These are phyloP conservation scores for Trichoderma virens DNA, from an alignment of 495 filamentous ascomycete species.

Conservation along the genomic window DNA sequence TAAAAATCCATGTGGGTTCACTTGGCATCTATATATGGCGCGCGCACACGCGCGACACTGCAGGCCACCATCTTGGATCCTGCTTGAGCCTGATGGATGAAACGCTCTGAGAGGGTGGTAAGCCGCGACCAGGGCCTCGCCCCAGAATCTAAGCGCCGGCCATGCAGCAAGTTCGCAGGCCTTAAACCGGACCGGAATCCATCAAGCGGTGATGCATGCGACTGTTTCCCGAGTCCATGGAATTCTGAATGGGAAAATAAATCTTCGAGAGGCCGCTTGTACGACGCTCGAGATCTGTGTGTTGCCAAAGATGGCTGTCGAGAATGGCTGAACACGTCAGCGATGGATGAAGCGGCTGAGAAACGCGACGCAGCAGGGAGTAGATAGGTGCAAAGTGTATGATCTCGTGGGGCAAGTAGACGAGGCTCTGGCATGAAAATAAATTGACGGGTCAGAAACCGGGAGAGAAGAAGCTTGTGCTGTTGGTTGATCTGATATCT, in stretches of 20 bases:
- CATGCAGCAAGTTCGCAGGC: neutral
- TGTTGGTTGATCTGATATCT: neutral
- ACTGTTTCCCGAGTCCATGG: neutral
- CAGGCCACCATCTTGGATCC: neutral
- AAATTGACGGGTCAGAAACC: neutral
- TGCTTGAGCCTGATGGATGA: neutral
- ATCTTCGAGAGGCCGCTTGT: neutral
- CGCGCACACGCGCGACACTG: neutral
- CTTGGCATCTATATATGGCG: neutral
- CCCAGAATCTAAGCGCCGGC: neutral
- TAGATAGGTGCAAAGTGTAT: neutral
- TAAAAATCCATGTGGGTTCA: neutral
- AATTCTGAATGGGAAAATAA: too few species aligned
- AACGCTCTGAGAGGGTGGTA: neutral
- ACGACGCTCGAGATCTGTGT: neutral
- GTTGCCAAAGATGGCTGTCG: neutral
- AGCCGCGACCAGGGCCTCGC: neutral
- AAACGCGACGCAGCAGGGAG: neutral
- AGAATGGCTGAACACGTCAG: neutral
- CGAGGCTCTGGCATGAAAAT: neutral
- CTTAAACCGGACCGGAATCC: neutral
- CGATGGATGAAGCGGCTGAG: neutral
- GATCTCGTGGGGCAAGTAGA: neutral
- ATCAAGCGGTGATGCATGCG: too few species aligned
- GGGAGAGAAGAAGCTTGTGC: neutral